A percentile compares a stretch with the other conserved stretches of the same genome.
These are phyloP conservation scores for Suillus discolor DNA, from an alignment of 768 basidiomycete species.

Conservation along the genomic window DNA sequence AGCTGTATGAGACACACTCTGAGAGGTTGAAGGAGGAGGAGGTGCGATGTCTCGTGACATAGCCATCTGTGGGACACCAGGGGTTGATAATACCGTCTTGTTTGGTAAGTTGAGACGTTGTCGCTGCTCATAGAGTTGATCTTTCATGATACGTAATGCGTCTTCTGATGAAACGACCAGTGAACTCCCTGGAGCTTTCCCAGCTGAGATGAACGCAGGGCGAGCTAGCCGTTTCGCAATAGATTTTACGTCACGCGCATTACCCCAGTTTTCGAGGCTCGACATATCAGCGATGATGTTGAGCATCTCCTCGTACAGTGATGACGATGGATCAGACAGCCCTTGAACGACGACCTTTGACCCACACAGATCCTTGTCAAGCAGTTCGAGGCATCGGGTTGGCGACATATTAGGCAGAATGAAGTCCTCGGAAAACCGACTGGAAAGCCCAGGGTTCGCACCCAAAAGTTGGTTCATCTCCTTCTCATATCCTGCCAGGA, in stretches of 20 bases:
- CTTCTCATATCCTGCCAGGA: slow-evolving; percentile 70
- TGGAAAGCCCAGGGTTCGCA: slow-evolving; percentile 64
- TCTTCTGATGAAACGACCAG: slow-evolving; percentile 27
- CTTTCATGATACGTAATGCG: slow-evolving; percentile 28
- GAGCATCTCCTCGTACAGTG: slow-evolving; percentile 39
- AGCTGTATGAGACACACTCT: slow-evolving; percentile 21
- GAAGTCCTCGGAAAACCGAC: slow-evolving; percentile 67
- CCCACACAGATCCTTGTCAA: slow-evolving; percentile 49
- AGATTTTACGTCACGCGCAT: slow-evolving; percentile 64
- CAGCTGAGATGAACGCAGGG: slow-evolving; percentile 36
- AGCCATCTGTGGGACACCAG: slow-evolving; percentile 17
- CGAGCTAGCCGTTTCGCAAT: slow-evolving; percentile 51
- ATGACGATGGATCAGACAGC: slow-evolving; percentile 35
- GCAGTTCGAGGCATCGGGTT: slow-evolving; percentile 49
- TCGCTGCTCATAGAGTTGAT: slow-evolving; percentile 28
- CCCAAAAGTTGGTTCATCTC: slow-evolving; percentile 64
- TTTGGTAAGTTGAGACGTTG: slow-evolving; percentile 25
- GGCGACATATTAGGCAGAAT: slow-evolving; percentile 56
- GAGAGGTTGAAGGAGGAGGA: slow-evolving; percentile 24
- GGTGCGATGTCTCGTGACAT: slow-evolving; percentile 21
- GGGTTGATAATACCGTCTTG: slow-evolving; percentile 13
- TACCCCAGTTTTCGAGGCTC: slow-evolving; percentile 61
- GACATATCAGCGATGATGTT: slow-evolving; percentile 43
- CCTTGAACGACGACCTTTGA: slow-evolving; percentile 39
- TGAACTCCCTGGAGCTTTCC: slow-evolving; percentile 18